Evolutionary conservation across 1,284 basidiomycete species (phyloP).

Genomic region (Pseudozyma sp.): DNA sequence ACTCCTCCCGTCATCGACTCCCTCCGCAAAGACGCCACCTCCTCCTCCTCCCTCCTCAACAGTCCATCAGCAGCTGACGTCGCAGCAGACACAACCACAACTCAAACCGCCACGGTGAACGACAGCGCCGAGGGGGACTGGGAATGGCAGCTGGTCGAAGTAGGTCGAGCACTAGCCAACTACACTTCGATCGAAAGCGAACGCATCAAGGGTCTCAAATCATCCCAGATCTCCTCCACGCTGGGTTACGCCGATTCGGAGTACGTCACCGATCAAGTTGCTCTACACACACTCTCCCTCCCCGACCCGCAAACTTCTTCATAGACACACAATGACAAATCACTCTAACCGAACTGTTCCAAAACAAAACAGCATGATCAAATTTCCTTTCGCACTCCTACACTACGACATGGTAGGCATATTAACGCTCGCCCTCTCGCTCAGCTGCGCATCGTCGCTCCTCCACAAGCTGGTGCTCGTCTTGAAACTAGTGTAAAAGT

Average conservation of each 20-base stretch:
- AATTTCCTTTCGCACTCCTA: neutral
- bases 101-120: neutral
- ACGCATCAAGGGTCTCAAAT: constrained; percentile 79
- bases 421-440: constrained; percentile 53
- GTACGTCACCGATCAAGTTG: constrained; percentile 83
- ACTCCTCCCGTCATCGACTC: constrained; percentile 48
- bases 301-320: constrained; percentile 11
- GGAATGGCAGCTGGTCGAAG: constrained; percentile 83
- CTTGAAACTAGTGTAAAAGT: constrained; percentile 63
- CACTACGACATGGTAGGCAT: constrained; percentile 62
- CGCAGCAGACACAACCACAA: neutral
- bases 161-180: constrained; percentile 92
- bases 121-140: constrained; percentile 13
- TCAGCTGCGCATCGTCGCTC: constrained; percentile 48
- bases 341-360: neutral
- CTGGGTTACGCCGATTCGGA: constrained; percentile 95
- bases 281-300: constrained; percentile 42
- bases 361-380: neutral
- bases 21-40: constrained; percentile 22
- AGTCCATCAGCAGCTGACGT: neutral
- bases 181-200: constrained; percentile 94
- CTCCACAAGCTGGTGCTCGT: constrained; percentile 57
- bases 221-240: constrained; percentile 79
- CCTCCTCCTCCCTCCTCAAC: neutral
- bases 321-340: neutral